phyloP scores from a whole-genome alignment of 805 yeast genomes.

The Pichia kluyveri region DNA sequence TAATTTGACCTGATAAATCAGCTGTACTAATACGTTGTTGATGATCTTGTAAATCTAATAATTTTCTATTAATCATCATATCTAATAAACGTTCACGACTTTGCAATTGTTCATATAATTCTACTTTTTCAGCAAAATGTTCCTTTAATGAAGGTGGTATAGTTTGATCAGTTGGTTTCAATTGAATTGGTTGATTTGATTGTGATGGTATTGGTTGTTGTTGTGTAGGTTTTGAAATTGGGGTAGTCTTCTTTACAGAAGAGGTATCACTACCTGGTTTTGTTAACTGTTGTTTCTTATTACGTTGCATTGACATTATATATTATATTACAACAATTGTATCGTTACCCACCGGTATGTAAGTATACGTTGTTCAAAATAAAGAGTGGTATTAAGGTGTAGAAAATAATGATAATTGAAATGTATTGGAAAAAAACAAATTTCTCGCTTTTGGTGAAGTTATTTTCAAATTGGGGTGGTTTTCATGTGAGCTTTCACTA shows the following conservation, averaged over 20 bases:
- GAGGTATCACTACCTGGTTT: neutral
- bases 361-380: no score
- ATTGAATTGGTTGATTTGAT: slow-evolving; percentile 18
- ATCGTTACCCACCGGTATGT: no score
- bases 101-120: slow-evolving; percentile 55
- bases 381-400: no score
- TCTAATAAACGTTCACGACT: slow-evolving; percentile 83
- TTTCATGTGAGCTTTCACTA: no score
- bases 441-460: no score
- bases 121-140: slow-evolving; percentile 41
- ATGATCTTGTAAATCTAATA: slow-evolving; percentile 75
- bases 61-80: slow-evolving; percentile 70
- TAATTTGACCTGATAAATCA: slow-evolving; percentile 33
- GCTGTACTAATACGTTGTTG: slow-evolving; percentile 23
- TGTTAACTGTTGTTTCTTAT: neutral
- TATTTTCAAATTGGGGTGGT: no score
- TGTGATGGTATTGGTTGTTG: slow-evolving; percentile 8
- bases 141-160: slow-evolving; percentile 22
- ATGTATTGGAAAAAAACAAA: no score
- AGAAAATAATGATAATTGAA: no score
- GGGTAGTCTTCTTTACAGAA: neutral
- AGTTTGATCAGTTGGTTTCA: slow-evolving; percentile 29
- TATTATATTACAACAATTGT: no score
- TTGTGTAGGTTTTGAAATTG: slow-evolving; percentile 4
- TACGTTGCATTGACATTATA: neutral